Evolutionary conservation across 306 rosid species (phyloP).

Genomic region (Phaseolus lunatus): DNA sequence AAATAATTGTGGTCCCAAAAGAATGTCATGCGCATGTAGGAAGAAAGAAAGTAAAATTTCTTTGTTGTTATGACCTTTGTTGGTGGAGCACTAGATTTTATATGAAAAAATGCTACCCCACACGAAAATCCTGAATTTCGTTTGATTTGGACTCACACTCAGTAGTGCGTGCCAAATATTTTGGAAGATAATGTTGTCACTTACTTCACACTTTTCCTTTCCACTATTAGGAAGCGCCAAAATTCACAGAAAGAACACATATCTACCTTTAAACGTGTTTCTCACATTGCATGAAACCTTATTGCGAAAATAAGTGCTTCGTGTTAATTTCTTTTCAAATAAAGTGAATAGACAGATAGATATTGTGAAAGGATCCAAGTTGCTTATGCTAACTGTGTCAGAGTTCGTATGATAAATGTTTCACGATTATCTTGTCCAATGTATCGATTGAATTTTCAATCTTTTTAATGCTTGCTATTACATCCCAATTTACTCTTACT

Average conservation of each 20-base stretch:
- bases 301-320: background rate
- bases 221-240: constrained; percentile 24
- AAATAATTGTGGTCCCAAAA: constrained; percentile 38
- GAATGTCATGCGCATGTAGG: constrained; percentile 33
- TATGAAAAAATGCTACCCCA: background rate
- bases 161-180: background rate
- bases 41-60: background rate
- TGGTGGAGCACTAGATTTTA: constrained; percentile 54
- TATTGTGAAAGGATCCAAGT: background rate
- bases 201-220: constrained; percentile 1
- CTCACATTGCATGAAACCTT: background rate
- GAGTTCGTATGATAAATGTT: background rate
- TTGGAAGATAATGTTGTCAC: constrained; percentile 24
- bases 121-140: constrained; percentile 20
- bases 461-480: no score
- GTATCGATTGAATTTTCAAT: no score
- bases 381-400: background rate
- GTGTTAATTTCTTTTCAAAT: background rate
- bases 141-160: constrained; percentile 9
- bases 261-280: background rate
- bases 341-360: no score
- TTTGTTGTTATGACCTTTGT: constrained; percentile 20
- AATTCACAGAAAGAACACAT: no score
- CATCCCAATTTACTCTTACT: no score
- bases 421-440: no score